These are phyloP conservation scores for Colletotrichum liriopes DNA, from an alignment of 2,329 filamentous ascomycete species.

Conservation along the genomic window DNA sequence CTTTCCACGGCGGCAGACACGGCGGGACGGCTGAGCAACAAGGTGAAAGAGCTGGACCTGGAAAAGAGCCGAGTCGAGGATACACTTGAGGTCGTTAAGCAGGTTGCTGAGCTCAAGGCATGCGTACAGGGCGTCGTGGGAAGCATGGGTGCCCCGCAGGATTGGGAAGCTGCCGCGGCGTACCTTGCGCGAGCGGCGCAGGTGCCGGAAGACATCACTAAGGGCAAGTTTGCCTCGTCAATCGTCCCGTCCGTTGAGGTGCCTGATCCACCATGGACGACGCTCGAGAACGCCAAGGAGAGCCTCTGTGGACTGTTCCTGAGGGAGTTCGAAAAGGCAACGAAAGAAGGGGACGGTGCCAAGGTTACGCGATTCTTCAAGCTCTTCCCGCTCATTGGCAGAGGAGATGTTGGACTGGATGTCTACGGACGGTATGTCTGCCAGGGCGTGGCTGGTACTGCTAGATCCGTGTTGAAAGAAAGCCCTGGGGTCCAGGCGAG, in stretches of 20 bases:
- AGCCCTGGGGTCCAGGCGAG: slow-evolving; percentile 61
- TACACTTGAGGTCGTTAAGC: slow-evolving; percentile 92
- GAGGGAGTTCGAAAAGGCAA: slow-evolving; percentile 94
- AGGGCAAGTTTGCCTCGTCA: slow-evolving; percentile 88
- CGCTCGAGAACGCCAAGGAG: slow-evolving; percentile 88
- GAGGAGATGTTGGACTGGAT: slow-evolving; percentile 90
- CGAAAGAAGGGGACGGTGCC: slow-evolving; percentile 86
- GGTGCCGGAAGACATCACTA: slow-evolving; percentile 84
- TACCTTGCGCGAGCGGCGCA: slow-evolving; percentile 89
- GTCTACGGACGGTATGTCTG: slow-evolving; percentile 98
- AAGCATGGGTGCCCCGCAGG: slow-evolving; percentile 97
- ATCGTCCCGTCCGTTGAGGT: slow-evolving; percentile 97
- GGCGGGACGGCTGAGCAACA: slow-evolving; percentile 86
- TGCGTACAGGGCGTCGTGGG: slow-evolving; percentile 95
- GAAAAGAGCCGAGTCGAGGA: slow-evolving; percentile 94
- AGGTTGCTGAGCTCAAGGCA: slow-evolving; percentile 96
- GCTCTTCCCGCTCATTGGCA: slow-evolving; percentile 92
- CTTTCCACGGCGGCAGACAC: slow-evolving; percentile 88
- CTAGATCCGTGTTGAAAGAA: slow-evolving; percentile 84
- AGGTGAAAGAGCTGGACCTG: slow-evolving; percentile 89
- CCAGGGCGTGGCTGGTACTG: slow-evolving; percentile 89
- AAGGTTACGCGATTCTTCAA: slow-evolving; percentile 98
- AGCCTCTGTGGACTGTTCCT: slow-evolving; percentile 92
- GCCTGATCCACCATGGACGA: slow-evolving; percentile 90
- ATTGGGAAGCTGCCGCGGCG: slow-evolving; percentile 96